Evolutionary conservation across 2,329 filamentous ascomycete species (phyloP), one percentile per base, ranked within the genome.

Genomic region (Gaeumannomyces tritici): DNA sequence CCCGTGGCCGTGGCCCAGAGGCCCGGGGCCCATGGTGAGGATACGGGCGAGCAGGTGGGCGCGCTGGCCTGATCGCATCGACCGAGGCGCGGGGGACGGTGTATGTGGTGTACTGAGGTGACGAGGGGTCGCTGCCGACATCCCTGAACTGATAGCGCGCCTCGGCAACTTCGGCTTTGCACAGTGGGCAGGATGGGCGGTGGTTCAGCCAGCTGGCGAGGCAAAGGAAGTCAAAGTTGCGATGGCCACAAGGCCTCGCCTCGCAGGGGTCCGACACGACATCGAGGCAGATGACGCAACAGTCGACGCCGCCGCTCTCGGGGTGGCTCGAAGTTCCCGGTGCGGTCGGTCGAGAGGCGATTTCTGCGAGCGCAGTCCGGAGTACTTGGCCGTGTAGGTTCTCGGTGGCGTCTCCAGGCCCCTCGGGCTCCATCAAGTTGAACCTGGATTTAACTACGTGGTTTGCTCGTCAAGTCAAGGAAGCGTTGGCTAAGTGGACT

Each of bases 281-380:
- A 63, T 93, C 89, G 64, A 97, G 85, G 73, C 93, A 98, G 73
- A 98, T 95, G 66, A 96, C 91, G 73, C 93, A 97, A 70, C 82
- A 85, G 65, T 68, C 42, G 42, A 13, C 21, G n/a, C 21, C 21
- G 4, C 9, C 8, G 42, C 13, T 42, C 35, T 42, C 42, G 21
- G 42, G 7, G 18, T n/a, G 42, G 42, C 21, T n/a, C n/a, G 35
- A 2, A 12, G 35, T 42, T 21, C 21, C 5, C 21, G 42, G 4
- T 24, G 42, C 42, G 9, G 42, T 51, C 42, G 60, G 64, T 66
- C 65, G 64, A 64, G 64, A 63, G 57, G 74, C 70, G 57, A 78
- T 72, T 65, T 81, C 76, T 63, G 73, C 69, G 21, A 82, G 75
- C 0, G 79, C 81, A 57, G 70, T 75, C 57, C 77, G 76, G 31